These are phyloP conservation scores for Haplographium delicatum DNA, from an alignment of 495 filamentous ascomycete species.

Conservation along the genomic window DNA sequence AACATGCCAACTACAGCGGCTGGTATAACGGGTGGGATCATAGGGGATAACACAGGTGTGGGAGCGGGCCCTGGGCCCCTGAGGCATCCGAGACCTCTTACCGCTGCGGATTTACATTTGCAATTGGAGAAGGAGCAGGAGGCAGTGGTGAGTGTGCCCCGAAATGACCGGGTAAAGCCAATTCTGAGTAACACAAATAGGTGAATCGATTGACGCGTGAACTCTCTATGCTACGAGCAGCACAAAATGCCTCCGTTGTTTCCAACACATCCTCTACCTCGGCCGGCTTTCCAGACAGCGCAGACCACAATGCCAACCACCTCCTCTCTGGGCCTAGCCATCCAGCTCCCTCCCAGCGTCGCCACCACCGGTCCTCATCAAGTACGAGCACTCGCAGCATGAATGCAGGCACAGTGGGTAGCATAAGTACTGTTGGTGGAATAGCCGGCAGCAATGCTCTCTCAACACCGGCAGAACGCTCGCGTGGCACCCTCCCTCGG, in stretches of 20 bases:
- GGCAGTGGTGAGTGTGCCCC: constrained; percentile 60
- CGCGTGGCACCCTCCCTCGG: constrained; percentile 13
- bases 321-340: constrained; percentile 44
- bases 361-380: constrained; percentile 61
- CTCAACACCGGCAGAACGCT: constrained; percentile 23
- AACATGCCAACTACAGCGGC: constrained; percentile 10
- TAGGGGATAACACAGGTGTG: constrained; percentile 50
- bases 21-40: constrained; percentile 2
- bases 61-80: constrained; percentile 62
- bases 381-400: constrained; percentile 52
- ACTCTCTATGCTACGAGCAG: constrained; percentile 68
- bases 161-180: too few relatives aligned
- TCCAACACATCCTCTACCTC: constrained; percentile 74
- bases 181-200: constrained; percentile 37
- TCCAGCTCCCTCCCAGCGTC: constrained; percentile 45
- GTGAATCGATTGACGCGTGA: constrained; percentile 90
- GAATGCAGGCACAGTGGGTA: constrained; percentile 39
- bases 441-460: constrained; percentile 43
- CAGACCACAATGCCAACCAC: constrained; percentile 43
- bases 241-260: constrained; percentile 74
- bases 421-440: constrained; percentile 30
- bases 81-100: constrained; percentile 78
- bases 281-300: constrained; percentile 49
- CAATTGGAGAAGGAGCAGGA: constrained; percentile 92
- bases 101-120: constrained; percentile 78